Base-by-base conservation (phyloP, 148 eudicot genomes). In the Hydrangea macrophylla region DNA sequence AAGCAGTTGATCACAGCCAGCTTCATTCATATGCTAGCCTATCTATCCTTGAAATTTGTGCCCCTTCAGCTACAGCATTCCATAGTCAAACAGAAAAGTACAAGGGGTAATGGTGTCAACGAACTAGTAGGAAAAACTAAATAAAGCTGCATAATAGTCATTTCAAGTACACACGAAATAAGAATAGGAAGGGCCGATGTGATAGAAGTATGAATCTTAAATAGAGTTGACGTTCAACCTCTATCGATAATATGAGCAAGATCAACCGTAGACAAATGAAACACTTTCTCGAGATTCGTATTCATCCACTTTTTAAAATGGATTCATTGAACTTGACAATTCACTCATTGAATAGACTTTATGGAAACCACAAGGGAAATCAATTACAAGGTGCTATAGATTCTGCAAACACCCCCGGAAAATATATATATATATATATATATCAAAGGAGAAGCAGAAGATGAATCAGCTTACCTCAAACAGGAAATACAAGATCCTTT, bases 1-100 rank as follows among this genome's bases (percentile, higher is more conserved):
- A 45, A 65, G 50, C 23, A 73, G 32, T 54, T 51, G 59, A 44
- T 2, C 24, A 56, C 12, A 25, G 26, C 64, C 62, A 18, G 65
- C 18, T 30, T 7, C 0, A 12, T 30, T 55, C 40, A 17, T 39
- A 39, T 57, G 5, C 20, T 13, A 36, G 27, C 48, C 27, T 60
- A 32, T 18, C 48, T 7, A 35, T 9, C 15, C 13, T 50, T 6
- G 17, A 15, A 51, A 24, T 17, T 10, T 3, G 7, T 31, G 57
- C 42, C 12, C 48, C 23, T 48, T 20, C 42, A 20, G 42, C 26
- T 51, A 11, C 42, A 32, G 6, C 53, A 1, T 11, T n/a, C 26
- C 11, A n/a, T 26, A 63, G 27, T 7, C 40, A 31, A n/a, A 31
- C 0, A 6, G 9, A 48, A 65, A 4, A n/a, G 1, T 15, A n/a